Evolutionary conservation across 1,284 basidiomycete genomes (phyloP).

Genomic region (Fomitiporia mediterranea): DNA sequence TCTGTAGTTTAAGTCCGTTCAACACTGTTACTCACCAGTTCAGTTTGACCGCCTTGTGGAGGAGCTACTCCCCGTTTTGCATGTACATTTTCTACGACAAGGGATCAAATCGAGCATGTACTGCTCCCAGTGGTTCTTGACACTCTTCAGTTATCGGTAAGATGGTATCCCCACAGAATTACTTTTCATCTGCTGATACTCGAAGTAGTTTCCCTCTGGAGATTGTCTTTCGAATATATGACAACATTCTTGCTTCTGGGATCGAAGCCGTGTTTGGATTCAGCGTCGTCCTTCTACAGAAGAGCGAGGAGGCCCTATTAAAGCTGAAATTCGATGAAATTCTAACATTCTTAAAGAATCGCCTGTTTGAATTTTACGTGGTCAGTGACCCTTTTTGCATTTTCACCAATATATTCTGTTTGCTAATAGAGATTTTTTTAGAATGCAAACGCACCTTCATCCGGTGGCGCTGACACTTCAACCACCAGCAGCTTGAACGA

Average conservation of each 20-base stretch:
- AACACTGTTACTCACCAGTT: constrained; percentile 6
- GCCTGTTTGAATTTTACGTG: constrained; percentile 80
- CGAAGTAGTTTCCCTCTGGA: constrained; percentile 83
- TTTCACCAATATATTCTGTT: too few relatives aligned
- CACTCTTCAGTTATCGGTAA: constrained; percentile 90
- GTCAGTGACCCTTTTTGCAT: too few relatives aligned
- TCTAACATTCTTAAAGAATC: constrained; percentile 73
- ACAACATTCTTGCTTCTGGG: constrained; percentile 92
- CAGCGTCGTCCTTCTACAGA: constrained; percentile 81
- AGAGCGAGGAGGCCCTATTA: constrained; percentile 80
- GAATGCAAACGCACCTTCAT: not conserved
- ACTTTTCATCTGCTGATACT: not conserved
- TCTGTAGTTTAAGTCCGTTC: not conserved
- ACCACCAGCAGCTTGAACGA: constrained; percentile 12
- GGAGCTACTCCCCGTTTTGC: constrained; percentile 85
- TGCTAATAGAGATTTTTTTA: not conserved
- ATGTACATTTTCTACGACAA: constrained; percentile 88
- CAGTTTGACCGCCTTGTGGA: constrained; percentile 94
- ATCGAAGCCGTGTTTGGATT: constrained; percentile 98
- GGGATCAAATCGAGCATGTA: constrained; percentile 98
- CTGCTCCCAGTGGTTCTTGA: constrained; percentile 96
- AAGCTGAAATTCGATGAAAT: constrained; percentile 87
- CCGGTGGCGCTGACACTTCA: constrained; percentile 19
- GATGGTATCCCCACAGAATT: constrained; percentile 25
- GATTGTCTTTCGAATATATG: constrained; percentile 92